phyloP scores from a whole-genome alignment of 2,329 filamentous ascomycete species.

The Aspergillus tubingensis region DNA sequence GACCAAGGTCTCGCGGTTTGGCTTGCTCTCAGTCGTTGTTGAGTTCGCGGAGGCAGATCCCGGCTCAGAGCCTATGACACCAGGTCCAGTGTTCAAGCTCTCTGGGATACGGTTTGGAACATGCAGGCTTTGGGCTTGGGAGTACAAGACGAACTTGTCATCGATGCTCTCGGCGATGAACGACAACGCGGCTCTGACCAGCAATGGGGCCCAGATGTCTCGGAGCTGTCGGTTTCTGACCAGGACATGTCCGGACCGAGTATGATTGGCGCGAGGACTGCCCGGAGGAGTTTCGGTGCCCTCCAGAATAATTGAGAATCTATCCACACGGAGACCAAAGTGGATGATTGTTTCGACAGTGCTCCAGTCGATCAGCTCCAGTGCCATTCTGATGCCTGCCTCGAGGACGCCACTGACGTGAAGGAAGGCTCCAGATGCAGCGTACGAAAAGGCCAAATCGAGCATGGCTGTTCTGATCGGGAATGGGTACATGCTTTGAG shows the following conservation, averaged over 20 bases:
- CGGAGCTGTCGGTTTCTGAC: conserved; percentile 13
- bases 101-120: conserved; percentile 31
- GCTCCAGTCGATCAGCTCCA: conserved; percentile 29
- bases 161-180: conserved; percentile 27
- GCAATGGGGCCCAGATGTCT: conserved; percentile 12
- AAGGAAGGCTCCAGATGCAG: conserved; percentile 34
- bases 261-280: background rate
- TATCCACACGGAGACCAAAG: conserved; percentile 27
- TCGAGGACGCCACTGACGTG: conserved; percentile 25
- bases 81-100: conserved; percentile 16
- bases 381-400: conserved; percentile 28
- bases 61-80: conserved; percentile 17
- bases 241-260: background rate
- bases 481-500: conserved; percentile 9
- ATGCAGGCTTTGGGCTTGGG: conserved; percentile 23
- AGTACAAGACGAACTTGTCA: conserved; percentile 27
- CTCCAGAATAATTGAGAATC: conserved; percentile 24
- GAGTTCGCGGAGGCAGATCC: conserved; percentile 26
- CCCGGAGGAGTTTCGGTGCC: background rate
- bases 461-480: conserved; percentile 23
- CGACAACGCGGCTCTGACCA: conserved; percentile 22
- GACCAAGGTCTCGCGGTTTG: conserved; percentile 19
- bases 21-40: conserved; percentile 21
- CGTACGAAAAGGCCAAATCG: conserved; percentile 36
- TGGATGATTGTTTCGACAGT: conserved; percentile 32